Percentiles rank a stretch among this genome's conserved stretches.
phyloP scores from a whole-genome alignment of 2,329 filamentous ascomycete species.

The Colletotrichum sidae region DNA sequence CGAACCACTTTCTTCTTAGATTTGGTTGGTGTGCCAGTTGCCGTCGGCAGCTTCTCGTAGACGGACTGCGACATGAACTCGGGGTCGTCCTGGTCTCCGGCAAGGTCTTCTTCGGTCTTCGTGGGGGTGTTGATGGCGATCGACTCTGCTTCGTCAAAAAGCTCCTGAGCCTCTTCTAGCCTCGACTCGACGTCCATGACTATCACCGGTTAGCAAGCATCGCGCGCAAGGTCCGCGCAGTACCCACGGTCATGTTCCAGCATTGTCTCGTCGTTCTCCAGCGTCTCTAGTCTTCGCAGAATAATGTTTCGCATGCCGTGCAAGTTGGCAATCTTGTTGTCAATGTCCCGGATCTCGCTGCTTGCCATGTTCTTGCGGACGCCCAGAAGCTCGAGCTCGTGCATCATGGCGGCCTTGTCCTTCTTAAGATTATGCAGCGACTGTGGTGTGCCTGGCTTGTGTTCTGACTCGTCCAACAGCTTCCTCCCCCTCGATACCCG shows the following conservation, averaged over 20 bases:
- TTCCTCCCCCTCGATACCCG: slow-evolving; percentile 81
- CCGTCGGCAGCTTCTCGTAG: slow-evolving; percentile 86
- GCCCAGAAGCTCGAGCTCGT: slow-evolving; percentile 89
- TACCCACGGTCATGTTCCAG: slow-evolving; percentile 87
- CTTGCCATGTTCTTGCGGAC: slow-evolving; percentile 98
- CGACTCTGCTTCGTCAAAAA: slow-evolving; percentile 69
- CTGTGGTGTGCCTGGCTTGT: slow-evolving; percentile 68
- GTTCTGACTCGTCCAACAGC: slow-evolving; percentile 74
- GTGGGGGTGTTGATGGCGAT: slow-evolving; percentile 64
- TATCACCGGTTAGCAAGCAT: slow-evolving; percentile 51
- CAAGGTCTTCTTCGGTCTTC: slow-evolving; percentile 65
- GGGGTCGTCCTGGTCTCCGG: slow-evolving; percentile 62
- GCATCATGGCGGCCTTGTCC: slow-evolving; percentile 83
- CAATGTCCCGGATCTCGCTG: slow-evolving; percentile 94
- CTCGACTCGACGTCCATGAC: slow-evolving; percentile 72
- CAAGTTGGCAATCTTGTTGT: slow-evolving; percentile 95
- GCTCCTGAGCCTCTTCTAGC: slow-evolving; percentile 70
- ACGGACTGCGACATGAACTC: slow-evolving; percentile 97
- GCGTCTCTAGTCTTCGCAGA: slow-evolving; percentile 82
- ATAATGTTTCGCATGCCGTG: slow-evolving; percentile 94
- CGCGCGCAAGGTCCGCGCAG: background rate
- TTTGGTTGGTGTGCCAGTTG: slow-evolving; percentile 59
- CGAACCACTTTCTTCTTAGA: slow-evolving; percentile 69
- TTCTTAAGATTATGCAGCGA: slow-evolving; percentile 80
- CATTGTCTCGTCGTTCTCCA: slow-evolving; percentile 92